A percentile compares a stretch with the other conserved stretches of the same genome.
Conservation (phyloP, 1,284 basidiomycete species). For the Leccinum variabile region DNA sequence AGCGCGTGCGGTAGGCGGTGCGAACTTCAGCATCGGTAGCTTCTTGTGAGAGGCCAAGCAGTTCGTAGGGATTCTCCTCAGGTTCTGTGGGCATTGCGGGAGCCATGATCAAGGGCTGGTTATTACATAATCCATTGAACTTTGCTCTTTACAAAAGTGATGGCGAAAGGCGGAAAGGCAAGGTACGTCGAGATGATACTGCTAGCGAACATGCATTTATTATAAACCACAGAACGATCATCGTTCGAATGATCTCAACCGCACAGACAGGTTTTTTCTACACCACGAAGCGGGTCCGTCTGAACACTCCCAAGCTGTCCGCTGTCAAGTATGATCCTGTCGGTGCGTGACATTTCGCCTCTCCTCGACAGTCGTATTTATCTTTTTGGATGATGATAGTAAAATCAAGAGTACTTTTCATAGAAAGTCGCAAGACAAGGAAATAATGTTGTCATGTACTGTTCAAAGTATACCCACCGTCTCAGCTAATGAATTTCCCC, state of each 20-base stretch:
- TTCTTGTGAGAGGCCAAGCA: constrained; percentile 65
- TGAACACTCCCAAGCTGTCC: constrained; percentile 66
- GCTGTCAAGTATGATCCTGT: constrained; percentile 88
- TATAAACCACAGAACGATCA: constrained; percentile 61
- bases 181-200: constrained; percentile 40
- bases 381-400: constrained; percentile 42
- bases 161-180: constrained; percentile 52
- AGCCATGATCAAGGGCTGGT: neutral
- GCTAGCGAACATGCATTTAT: constrained; percentile 2
- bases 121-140: neutral
- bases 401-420: constrained; percentile 71
- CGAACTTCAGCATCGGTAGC: constrained; percentile 83
- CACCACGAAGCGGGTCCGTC: constrained; percentile 71
- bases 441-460: constrained; percentile 37
- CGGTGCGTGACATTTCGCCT: constrained; percentile 50
- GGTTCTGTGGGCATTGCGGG: constrained; percentile 36
- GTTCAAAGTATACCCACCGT: neutral
- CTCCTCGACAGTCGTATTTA: constrained; percentile 2
- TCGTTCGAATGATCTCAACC: constrained; percentile 84
- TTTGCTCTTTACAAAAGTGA: neutral
- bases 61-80: constrained; percentile 74
- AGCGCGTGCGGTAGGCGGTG: constrained; percentile 80
- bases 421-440: constrained; percentile 74
- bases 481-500: constrained; percentile 1
- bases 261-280: constrained; percentile 91